These are phyloP conservation scores for Thuja plicata DNA, from an alignment of 83 land plant genomes.

Conservation along the genomic window DNA sequence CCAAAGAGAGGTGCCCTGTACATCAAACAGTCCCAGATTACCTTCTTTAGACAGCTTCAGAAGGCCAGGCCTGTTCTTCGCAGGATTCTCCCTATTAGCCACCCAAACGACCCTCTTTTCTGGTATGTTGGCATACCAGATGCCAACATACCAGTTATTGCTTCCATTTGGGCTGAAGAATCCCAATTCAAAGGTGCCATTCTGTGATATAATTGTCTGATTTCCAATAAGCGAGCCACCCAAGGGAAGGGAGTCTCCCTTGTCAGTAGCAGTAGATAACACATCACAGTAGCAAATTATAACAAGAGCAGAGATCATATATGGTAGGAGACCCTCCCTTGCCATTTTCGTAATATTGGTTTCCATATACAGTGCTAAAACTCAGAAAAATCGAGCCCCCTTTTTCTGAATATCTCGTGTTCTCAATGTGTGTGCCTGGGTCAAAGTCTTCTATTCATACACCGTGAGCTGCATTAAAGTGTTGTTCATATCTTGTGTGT, in stretches of 20 bases:
- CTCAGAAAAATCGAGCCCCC: too few relatives aligned
- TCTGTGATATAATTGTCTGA: constrained; percentile 28
- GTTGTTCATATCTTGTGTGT: too few relatives aligned
- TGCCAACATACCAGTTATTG: constrained; percentile 33
- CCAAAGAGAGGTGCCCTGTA: neutral
- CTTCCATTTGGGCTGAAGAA: constrained; percentile 33
- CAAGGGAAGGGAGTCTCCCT: constrained; percentile 18
- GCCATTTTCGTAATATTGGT: too few relatives aligned
- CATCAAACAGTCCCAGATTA: constrained; percentile 18
- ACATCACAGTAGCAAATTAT: neutral
- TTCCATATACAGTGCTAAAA: neutral
- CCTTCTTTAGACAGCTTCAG: constrained; percentile 27
- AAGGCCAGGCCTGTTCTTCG: constrained; percentile 4
- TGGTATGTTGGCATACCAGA: constrained; percentile 27
- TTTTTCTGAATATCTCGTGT: too few relatives aligned
- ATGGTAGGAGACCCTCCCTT: neutral
- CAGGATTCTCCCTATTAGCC: constrained; percentile 20
- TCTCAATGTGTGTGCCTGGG: too few relatives aligned
- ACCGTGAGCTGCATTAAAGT: too few relatives aligned
- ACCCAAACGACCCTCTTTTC: constrained; percentile 18
- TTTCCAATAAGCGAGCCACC: constrained; percentile 28
- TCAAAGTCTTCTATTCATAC: too few relatives aligned
- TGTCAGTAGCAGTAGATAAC: neutral
- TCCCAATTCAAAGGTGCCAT: constrained; percentile 32
- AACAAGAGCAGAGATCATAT: neutral